Base-by-base conservation (phyloP, 2,329 filamentous ascomycete genomes). In the Pseudogymnoascus sp. region DNA sequence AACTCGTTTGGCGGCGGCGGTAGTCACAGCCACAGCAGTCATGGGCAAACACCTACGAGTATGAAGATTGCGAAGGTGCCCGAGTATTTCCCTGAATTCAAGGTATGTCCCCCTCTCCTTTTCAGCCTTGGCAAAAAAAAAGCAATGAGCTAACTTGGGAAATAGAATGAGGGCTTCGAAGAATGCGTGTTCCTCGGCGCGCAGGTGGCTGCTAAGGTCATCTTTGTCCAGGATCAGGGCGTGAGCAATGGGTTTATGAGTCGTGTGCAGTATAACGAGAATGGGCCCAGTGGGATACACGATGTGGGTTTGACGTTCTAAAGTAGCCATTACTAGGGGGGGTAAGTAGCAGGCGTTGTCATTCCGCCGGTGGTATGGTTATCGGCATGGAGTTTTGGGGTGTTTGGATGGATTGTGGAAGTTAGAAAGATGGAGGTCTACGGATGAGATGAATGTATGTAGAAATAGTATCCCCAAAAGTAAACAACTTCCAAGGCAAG, bases 61-160 rank as follows among this genome's bases (percentile, higher is more conserved):
- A 86, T 90, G 73, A 89, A 87, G 73, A 75, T 82, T 3, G 80
- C 85, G 21, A 87, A 84, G 70, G 79, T 85, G 16, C 87, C 88
- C 4, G 86, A 89, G 66, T 90, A 90, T 73, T 90, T 90, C 69
- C 84, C 88, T 0, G 88, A 90, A 69, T 90, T 85, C 84, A 89
- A 89, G 70, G 63, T 75, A 76, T 69, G 74, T 75, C 53, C 62
- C 11, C 63, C 67, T n/a, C 70, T 68, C 64, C 67, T 16, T 72
- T 69, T 5, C 16, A 34, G n/a, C n/a, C 1, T 34, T 5, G 4
- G 14, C 14, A 1, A 46, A 18, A 18, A 49, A 63, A 61, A 18
- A 69, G 46, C 9, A 21, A 21, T 43, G 5, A 21, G 5, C 49
- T 56, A 36, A 56, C 49, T 21, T n/a, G 9, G 5, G 23, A 56